Evolutionary conservation across 192 early-diverging fungal species (phyloP), one percentile per base, ranked within the genome.

Genomic region (Cetraspora pellucida): DNA sequence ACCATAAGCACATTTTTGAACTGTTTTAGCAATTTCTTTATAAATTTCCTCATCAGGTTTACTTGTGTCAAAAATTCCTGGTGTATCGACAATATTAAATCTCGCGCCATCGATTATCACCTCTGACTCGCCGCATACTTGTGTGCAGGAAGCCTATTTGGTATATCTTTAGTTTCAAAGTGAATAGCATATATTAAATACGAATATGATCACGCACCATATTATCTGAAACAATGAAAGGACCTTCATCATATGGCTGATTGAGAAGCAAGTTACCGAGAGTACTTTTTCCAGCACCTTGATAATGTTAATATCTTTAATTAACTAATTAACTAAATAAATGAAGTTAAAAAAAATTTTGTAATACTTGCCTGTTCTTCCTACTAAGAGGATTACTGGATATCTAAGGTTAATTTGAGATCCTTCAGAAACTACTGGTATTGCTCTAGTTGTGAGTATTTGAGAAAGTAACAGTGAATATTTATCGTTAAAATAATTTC

Each of bases 281-380:
- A 21, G 71, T 73, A 58, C 71, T 73, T 73, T 73, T 73, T 37
- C 71, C 71, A 28, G 71, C 31, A 31, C 71, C 71, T 71, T 65
- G 31, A 52, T 60, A 60, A 60, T 23, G 25, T 16, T 23, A 28
- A 44, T 46, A n/a, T 44, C 2, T 16, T 49, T 69, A 27, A 69
- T 27, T 27, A 49, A 30, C 25, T 69, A 27, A 69, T 27, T 27
- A 49, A 3, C 2, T 23, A 14, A 23, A 69, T 17, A 69, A 69
- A 27, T 47, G 17, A 23, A 21, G 49, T 2, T 1, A 49, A 21
- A 27, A 69, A 69, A 49, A 27, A 10, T 52, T 27, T 69, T 49
- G 6, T 49, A 49, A 21, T 69, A 3, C 45, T 49, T 69, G 21
- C 66, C 66, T 49, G 66, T 69, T 69, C 7, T 69, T 49, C 66